A percentile compares a stretch with the other conserved stretches of the same genome.
Conservation (phyloP, 23 red algal genomes). For the Gracilariopsis chorda region DNA sequence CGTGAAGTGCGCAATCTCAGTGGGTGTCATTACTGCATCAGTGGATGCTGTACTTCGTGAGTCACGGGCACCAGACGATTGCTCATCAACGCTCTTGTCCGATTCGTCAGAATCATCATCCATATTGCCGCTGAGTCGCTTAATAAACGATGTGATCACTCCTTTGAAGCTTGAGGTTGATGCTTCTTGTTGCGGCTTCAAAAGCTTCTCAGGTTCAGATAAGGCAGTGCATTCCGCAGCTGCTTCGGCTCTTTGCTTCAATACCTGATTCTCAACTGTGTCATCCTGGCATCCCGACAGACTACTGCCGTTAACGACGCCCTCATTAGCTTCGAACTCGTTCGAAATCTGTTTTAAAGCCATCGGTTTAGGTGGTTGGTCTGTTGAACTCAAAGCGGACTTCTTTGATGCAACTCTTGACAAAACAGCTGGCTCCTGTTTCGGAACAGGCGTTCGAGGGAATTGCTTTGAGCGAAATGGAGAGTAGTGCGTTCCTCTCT, state of each 20-base stretch:
- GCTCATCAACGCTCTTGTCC: not conserved
- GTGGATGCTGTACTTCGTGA: not conserved
- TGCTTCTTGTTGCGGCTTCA: not conserved
- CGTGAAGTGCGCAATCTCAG: not conserved
- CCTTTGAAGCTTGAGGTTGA: not conserved
- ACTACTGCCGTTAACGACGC: not conserved
- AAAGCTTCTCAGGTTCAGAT: not conserved
- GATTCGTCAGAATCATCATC: not conserved
- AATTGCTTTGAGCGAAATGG: not conserved
- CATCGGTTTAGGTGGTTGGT: not conserved
- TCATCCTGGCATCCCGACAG: not conserved
- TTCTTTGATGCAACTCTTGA: not conserved
- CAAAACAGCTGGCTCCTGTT: too few species aligned
- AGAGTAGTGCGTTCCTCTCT: conserved; percentile 27
- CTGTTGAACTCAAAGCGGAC: not conserved
- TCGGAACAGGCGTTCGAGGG: not conserved
- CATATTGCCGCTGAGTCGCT: not conserved
- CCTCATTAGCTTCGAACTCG: not conserved
- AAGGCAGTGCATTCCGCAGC: too few species aligned
- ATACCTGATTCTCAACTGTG: not conserved
- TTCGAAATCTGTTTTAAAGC: not conserved
- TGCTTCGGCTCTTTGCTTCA: not conserved
- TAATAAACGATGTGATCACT: not conserved
- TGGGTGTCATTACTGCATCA: not conserved
- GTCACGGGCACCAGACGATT: not conserved